Evolutionary conservation across 2,329 filamentous ascomycete species (phyloP).

Genomic region (Verticillium nonalfalfae): DNA sequence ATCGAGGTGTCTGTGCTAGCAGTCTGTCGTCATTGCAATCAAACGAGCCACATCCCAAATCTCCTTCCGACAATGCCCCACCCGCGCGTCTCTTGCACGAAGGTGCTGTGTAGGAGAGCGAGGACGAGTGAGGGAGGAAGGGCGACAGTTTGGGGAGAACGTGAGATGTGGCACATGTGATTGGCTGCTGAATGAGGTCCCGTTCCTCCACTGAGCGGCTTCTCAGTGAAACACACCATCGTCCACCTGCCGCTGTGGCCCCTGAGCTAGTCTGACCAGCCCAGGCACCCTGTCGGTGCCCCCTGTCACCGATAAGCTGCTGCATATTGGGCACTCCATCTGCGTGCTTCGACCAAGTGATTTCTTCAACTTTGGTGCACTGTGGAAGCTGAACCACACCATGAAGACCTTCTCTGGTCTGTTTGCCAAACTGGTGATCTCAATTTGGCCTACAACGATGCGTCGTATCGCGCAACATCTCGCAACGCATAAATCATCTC

Average conservation of each 20-base stretch:
- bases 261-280: background rate
- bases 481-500: background rate
- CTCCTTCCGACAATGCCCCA: background rate
- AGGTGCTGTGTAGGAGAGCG: background rate
- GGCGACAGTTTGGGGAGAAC: background rate
- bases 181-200: background rate
- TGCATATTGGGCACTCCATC: background rate
- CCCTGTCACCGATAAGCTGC: background rate
- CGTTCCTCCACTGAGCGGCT: background rate
- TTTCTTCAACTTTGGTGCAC: background rate
- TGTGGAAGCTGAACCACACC: background rate
- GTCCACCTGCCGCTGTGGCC: background rate
- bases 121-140: background rate
- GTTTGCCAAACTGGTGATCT: background rate
- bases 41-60: background rate
- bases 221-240: constrained; percentile 2
- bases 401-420: background rate
- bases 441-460: background rate
- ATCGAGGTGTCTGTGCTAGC: background rate
- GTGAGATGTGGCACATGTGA: background rate
- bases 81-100: background rate
- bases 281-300: background rate
- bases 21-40: background rate
- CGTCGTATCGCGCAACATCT: background rate
- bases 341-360: background rate